Conservation (phyloP, 345 rosid genomes). For the Cochlearia excelsa region DNA sequence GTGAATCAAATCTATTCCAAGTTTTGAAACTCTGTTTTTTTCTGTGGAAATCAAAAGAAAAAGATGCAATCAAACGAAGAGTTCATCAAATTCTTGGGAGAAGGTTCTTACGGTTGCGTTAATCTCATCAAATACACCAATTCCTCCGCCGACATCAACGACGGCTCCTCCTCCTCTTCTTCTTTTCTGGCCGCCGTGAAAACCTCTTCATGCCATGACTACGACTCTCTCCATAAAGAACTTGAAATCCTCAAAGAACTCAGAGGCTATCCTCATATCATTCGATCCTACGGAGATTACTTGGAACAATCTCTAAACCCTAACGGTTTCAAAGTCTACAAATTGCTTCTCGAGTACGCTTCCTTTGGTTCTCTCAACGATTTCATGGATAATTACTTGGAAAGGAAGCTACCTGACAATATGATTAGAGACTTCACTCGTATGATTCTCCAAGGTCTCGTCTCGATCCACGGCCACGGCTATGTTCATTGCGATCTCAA, state of each 20-base stretch:
- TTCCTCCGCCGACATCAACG: background rate
- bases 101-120: constrained; percentile 29
- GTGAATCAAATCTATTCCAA: no score
- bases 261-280: constrained; percentile 10
- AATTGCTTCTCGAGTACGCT: constrained; percentile 27
- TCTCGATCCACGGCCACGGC: constrained; percentile 31
- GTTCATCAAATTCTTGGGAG: constrained; percentile 28
- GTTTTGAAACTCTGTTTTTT: no score
- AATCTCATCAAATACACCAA: constrained; percentile 15
- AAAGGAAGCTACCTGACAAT: constrained; percentile 3
- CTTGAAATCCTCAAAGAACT: constrained; percentile 17
- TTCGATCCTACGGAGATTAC: constrained; percentile 13
- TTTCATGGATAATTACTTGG: constrained; percentile 1
- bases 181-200: constrained; percentile 21
- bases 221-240: constrained; percentile 12
- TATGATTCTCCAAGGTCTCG: constrained; percentile 32
- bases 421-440: constrained; percentile 22
- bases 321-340: constrained; percentile 7
- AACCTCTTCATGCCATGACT: background rate
- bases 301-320: background rate
- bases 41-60: no score
- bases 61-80: no score
- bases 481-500: constrained; percentile 39
- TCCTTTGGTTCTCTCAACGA: constrained; percentile 13
- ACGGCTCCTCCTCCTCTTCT: constrained; percentile 7